A percentile compares a stretch with the other conserved stretches of the same genome.
These are phyloP conservation scores for Pseudonitzschia multistriata DNA, from an alignment of 108 stramenopile species.

Conservation along the genomic window DNA sequence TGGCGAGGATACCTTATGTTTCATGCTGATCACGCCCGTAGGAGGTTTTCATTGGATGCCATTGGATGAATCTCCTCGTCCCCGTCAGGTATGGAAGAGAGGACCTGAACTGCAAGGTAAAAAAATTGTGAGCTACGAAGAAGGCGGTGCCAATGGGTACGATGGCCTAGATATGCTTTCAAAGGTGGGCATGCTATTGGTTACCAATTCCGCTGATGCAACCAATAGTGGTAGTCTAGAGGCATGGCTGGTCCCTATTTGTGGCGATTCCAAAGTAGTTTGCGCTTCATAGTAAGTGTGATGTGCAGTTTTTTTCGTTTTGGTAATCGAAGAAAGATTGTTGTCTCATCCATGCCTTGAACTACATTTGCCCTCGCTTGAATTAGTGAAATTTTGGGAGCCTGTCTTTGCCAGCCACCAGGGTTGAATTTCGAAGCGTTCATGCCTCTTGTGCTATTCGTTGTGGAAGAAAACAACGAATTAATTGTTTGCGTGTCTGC, in stretches of 20 bases:
- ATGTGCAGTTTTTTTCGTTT: constrained; percentile 1
- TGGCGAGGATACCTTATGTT: constrained; percentile 71
- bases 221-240: constrained; percentile 59
- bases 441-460: constrained; percentile 48
- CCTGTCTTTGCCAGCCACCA: constrained; percentile 61
- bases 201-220: constrained; percentile 42
- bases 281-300: constrained; percentile 53
- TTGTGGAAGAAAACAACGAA: constrained; percentile 27
- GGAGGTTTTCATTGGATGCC: constrained; percentile 91
- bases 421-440: constrained; percentile 45
- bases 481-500: constrained; percentile 34
- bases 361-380: not conserved
- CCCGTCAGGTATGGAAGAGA: constrained; percentile 83
- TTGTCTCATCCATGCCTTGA: not conserved
- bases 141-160: constrained; percentile 84
- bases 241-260: constrained; percentile 77
- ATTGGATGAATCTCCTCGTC: constrained; percentile 78
- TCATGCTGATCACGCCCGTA: constrained; percentile 84
- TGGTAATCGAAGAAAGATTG: not conserved
- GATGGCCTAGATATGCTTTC: constrained; percentile 65
- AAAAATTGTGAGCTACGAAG: constrained; percentile 86
- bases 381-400: constrained; percentile 63
- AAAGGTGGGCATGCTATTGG: constrained; percentile 68
- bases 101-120: constrained; percentile 76
- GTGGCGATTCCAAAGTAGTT: constrained; percentile 59